Evolutionary conservation across 2,329 filamentous ascomycete genomes (phyloP).

Genomic region (Xylariaceae sp.): DNA sequence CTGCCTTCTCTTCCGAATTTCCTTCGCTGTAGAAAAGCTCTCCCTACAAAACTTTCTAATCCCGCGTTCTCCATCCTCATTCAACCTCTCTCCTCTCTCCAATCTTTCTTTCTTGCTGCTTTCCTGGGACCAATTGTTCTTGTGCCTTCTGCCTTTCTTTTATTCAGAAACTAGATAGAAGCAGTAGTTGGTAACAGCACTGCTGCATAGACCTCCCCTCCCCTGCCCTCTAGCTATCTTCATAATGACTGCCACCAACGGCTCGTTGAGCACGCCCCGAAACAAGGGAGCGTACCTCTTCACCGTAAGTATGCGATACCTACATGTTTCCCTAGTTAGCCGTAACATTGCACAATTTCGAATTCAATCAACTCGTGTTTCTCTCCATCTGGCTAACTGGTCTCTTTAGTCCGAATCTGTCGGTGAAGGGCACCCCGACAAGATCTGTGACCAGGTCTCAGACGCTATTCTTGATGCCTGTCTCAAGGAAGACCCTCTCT

Average conservation of each 20-base stretch:
- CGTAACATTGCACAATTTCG: not conserved
- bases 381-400: constrained; percentile 20
- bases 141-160: constrained; percentile 14
- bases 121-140: not conserved
- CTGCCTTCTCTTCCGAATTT: constrained; percentile 5
- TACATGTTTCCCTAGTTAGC: not conserved
- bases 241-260: constrained; percentile 63
- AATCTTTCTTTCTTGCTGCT: constrained; percentile 1
- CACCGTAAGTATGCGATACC: constrained; percentile 59
- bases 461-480: constrained; percentile 99
- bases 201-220: constrained; percentile 19
- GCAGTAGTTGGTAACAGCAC: no score
- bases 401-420: constrained; percentile 74
- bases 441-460: constrained; percentile 98
- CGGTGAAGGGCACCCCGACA: constrained; percentile 90
- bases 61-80: not conserved
- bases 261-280: constrained; percentile 48
- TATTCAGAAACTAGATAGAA: constrained; percentile 22
- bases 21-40: constrained; percentile 1
- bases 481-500: constrained; percentile 89
- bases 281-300: constrained; percentile 78
- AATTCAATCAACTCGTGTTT: not conserved
- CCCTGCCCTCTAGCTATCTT: constrained; percentile 27
- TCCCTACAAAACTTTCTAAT: not conserved
- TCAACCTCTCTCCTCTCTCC: constrained; percentile 5